Percentiles rank a stretch among this genome's conserved stretches.
These are phyloP conservation scores for Ophiorrhiza pumila DNA, from an alignment of 257 asterid genomes.

Conservation along the genomic window DNA sequence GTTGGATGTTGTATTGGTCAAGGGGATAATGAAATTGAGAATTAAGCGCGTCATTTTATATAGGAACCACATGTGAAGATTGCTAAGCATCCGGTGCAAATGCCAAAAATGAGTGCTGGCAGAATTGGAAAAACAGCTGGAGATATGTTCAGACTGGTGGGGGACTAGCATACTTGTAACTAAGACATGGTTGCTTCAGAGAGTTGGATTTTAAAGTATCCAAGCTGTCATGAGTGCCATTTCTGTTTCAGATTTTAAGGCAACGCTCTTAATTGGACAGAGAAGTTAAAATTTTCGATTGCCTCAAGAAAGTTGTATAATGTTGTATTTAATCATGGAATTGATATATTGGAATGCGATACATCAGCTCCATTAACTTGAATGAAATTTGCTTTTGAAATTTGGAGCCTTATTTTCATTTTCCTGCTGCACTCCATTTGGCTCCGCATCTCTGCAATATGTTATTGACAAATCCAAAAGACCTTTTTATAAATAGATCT, in stretches of 20 bases:
- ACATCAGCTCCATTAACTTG: background rate
- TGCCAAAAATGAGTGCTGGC: background rate
- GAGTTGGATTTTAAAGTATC: background rate
- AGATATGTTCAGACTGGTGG: background rate
- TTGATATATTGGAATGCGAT: background rate
- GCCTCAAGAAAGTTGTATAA: background rate
- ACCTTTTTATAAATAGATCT: background rate
- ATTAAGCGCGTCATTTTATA: background rate
- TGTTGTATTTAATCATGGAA: background rate
- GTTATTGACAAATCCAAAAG: background rate
- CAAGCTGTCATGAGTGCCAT: background rate
- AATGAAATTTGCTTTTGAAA: background rate
- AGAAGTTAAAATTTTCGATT: background rate
- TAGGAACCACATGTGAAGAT: background rate
- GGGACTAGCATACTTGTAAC: background rate
- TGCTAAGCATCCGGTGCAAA: background rate
- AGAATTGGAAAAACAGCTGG: background rate
- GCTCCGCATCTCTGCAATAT: background rate
- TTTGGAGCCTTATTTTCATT: background rate
- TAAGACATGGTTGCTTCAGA: background rate
- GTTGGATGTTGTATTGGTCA: background rate
- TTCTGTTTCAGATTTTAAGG: background rate
- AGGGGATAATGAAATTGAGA: background rate
- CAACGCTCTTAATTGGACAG: background rate
- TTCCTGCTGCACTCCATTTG: background rate